A percentile compares a stretch with the other conserved stretches of the same genome.
These are phyloP conservation scores for Alternaria ventricosa DNA, from an alignment of 2,329 filamentous ascomycete species.

Conservation along the genomic window DNA sequence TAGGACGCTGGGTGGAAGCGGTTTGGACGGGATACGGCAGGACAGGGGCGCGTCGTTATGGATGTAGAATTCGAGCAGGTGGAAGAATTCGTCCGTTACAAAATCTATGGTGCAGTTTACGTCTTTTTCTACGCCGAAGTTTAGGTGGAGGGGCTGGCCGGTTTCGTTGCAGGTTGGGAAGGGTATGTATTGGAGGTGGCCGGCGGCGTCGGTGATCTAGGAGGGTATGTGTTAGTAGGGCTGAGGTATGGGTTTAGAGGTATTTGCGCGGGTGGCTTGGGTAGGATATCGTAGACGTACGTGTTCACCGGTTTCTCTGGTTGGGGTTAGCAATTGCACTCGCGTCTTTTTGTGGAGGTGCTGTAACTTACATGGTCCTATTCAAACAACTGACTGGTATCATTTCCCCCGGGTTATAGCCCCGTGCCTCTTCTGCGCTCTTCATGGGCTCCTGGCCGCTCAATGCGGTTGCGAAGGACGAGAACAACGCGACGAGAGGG, in stretches of 20 bases:
- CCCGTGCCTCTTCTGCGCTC: slow-evolving; percentile 41
- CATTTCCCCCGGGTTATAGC: slow-evolving; percentile 56
- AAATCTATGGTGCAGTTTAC: slow-evolving; percentile 83
- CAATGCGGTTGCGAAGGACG: slow-evolving; percentile 47
- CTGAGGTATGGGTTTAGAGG: background rate
- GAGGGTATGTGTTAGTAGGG: background rate
- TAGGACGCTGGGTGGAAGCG: slow-evolving; percentile 56
- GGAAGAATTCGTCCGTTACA: slow-evolving; percentile 81
- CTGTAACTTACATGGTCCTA: slow-evolving; percentile 55
- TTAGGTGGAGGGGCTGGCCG: slow-evolving; percentile 77
- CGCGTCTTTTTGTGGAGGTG: background rate
- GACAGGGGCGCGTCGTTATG: slow-evolving; percentile 93
- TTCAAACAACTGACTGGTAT: slow-evolving; percentile 62
- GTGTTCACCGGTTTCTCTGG: slow-evolving; percentile 86
- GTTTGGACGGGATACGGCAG: slow-evolving; percentile 85
- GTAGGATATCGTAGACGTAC: slow-evolving; percentile 41
- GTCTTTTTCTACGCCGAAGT: slow-evolving; percentile 82
- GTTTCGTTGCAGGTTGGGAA: slow-evolving; percentile 94
- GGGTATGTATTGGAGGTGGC: slow-evolving; percentile 89
- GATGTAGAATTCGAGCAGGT: slow-evolving; percentile 94
- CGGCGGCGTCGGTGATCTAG: slow-evolving; percentile 73
- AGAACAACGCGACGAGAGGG: slow-evolving; percentile 32
- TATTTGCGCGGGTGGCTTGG: background rate
- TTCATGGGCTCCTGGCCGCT: slow-evolving; percentile 52
- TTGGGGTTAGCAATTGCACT: slow-evolving; percentile 10